Conservation (phyloP, 306 rosid species). For the Rubus parviflorus region DNA sequence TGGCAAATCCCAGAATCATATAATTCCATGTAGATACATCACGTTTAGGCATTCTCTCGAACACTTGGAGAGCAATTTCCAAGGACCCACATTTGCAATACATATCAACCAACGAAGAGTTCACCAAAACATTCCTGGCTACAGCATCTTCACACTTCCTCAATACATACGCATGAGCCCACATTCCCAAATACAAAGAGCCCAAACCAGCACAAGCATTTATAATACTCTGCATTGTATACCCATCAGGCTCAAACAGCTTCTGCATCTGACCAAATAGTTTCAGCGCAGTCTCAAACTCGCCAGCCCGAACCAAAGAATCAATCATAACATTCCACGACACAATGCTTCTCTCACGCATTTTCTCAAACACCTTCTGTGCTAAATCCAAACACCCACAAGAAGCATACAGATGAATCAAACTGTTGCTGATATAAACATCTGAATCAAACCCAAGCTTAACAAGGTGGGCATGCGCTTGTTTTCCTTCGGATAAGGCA, state of each 20-base stretch:
- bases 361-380: constrained; percentile 44
- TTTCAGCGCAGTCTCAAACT: constrained; percentile 49
- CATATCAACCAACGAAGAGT: constrained; percentile 73
- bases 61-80: constrained; percentile 60
- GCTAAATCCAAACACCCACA: constrained; percentile 67
- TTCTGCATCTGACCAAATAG: constrained; percentile 59
- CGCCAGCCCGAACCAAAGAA: constrained; percentile 48
- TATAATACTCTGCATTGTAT: constrained; percentile 74
- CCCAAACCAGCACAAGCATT: constrained; percentile 75
- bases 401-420: constrained; percentile 72
- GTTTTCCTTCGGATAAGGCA: constrained; percentile 62
- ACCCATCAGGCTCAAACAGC: constrained; percentile 62
- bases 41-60: constrained; percentile 53
- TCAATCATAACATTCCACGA: constrained; percentile 84
- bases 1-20: constrained; percentile 63
- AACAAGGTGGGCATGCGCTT: constrained; percentile 55
- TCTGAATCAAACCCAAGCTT: constrained; percentile 66
- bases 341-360: constrained; percentile 61
- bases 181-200: constrained; percentile 68
- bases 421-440: constrained; percentile 60
- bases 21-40: constrained; percentile 71
- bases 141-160: constrained; percentile 34
- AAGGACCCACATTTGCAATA: constrained; percentile 73
- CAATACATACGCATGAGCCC: constrained; percentile 73
- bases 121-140: constrained; percentile 45